phyloP scores from a whole-genome alignment of 495 filamentous ascomycete genomes.

The Acidiella bohemica region DNA sequence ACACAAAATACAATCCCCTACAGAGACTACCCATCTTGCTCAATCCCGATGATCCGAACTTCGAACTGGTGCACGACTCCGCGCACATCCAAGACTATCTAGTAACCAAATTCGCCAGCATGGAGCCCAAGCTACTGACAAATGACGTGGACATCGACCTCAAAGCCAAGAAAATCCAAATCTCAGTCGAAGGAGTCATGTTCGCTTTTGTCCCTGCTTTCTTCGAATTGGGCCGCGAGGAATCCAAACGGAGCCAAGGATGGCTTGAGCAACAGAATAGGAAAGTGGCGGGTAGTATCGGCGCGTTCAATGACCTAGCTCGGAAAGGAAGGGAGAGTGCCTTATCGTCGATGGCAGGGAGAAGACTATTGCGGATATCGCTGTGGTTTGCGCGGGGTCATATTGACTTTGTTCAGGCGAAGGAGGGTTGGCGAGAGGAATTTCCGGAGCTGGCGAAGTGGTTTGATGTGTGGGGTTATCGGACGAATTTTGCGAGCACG shows the following conservation, averaged over 20 bases:
- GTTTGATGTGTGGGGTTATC: not conserved
- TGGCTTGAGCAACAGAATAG: not conserved
- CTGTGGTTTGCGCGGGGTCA: conserved; percentile 5
- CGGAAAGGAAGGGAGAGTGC: conserved; percentile 3
- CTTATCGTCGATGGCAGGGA: conserved; percentile 1
- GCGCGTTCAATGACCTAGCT: conserved; percentile 1
- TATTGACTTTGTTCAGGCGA: not conserved
- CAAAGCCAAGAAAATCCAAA: conserved; percentile 12
- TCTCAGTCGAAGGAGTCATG: conserved; percentile 11
- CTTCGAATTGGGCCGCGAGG: conserved; percentile 10
- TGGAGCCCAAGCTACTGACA: conserved; percentile 4
- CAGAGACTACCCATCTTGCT: conserved; percentile 17
- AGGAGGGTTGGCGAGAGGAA: conserved; percentile 1
- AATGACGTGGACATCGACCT: conserved; percentile 13
- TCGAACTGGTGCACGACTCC: conserved; percentile 11
- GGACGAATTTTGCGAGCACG: not conserved
- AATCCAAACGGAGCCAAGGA: not conserved
- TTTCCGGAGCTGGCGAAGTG: conserved; percentile 7
- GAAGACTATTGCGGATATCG: conserved; percentile 7
- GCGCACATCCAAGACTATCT: conserved; percentile 12
- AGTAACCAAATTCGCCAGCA: conserved; percentile 9
- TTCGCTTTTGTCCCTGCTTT: conserved; percentile 14
- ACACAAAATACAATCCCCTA: conserved; percentile 15
- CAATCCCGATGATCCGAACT: conserved; percentile 1
- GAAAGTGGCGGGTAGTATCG: not conserved